These are phyloP conservation scores for Malassezia pachydermatis DNA, from an alignment of 1,284 basidiomycete genomes.

Conservation along the genomic window DNA sequence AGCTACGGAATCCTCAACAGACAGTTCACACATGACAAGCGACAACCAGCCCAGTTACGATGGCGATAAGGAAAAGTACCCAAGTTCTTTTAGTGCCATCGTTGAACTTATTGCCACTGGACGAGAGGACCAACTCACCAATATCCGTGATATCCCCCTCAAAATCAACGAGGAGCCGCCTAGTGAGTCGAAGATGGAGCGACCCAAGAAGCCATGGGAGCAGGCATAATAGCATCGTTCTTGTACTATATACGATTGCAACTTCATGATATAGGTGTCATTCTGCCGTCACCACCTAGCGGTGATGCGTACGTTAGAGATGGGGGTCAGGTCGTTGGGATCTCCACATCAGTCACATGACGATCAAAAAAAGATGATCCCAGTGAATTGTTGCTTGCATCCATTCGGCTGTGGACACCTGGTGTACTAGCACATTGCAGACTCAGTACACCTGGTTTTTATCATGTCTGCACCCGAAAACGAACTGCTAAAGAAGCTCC, in stretches of 20 bases:
- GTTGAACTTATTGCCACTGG: conserved; percentile 46
- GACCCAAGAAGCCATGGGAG: conserved; percentile 41
- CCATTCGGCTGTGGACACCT: too few species aligned
- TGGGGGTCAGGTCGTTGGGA: too few species aligned
- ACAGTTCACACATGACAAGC: not conserved
- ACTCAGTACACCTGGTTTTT: too few species aligned
- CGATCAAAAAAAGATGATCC: too few species aligned
- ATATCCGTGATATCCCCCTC: conserved; percentile 40
- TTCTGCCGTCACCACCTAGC: too few species aligned
- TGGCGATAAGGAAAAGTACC: conserved; percentile 23
- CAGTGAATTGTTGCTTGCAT: too few species aligned
- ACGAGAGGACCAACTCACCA: conserved; percentile 39
- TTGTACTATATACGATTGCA: not conserved
- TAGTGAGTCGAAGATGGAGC: conserved; percentile 24
- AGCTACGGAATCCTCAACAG: too few species aligned
- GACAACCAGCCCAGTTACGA: not conserved
- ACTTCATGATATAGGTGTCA: too few species aligned
- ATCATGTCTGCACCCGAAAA: not conserved
- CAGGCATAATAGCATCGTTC: not conserved
- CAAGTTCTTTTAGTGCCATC: conserved; percentile 40
- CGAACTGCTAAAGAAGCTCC: not conserved
- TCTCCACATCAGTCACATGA: too few species aligned
- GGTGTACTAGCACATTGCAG: too few species aligned
- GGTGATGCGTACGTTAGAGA: too few species aligned
- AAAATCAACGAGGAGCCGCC: conserved; percentile 38